Base-by-base conservation (phyloP, 2,329 filamentous ascomycete genomes). In the Epichloe scottii region DNA sequence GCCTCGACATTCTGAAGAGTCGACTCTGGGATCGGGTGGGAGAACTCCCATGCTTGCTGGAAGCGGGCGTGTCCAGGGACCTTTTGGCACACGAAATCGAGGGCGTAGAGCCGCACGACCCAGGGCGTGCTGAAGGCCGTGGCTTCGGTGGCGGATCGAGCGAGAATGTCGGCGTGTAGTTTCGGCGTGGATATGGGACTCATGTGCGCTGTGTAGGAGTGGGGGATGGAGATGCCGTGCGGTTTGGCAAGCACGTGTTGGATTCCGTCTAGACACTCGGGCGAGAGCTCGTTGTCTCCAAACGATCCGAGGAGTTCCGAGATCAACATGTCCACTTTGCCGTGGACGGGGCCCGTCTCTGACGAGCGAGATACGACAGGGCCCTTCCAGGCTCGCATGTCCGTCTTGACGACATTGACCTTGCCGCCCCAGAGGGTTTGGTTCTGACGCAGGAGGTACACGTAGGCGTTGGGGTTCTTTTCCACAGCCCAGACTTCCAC, bases 401-500 rank as follows among this genome's bases (percentile, higher is more conserved):
- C 93, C 1, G 89, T 95, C 70, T 95, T 94, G 57, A 97, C 84
- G 34, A 98, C 80, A 2, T 84, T 90, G 19, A 96, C 91, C 49
- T 77, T 78, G 21, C 83, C 81, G 52, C 74, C 77, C 93, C 93
- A 98, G n/a, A 82, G 76, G 17, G 77, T 79, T 56, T 84, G 76
- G 62, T 97, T 97, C 63, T 94, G 89, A 23, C 87, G 79, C 55
- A 95, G 82, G 2, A 98, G 79, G 57, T 96, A 83, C 6, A 98
- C 90, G 64, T 91, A 97, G 0, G 93, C 93, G 62, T 98, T 97
- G 4, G 89, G 93, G 67, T 98, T 98, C 76, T 98, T 98, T 69
- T 98, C 93, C 3, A 98, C 81, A 0, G 88, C 93, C 82, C 89
- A 97, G 44, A 94, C 78, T 58, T 90, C 83, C 48, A 97, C 85